Evolutionary conservation across 2,329 filamentous ascomycete genomes (phyloP).

Genomic region (Diplodia mutila): DNA sequence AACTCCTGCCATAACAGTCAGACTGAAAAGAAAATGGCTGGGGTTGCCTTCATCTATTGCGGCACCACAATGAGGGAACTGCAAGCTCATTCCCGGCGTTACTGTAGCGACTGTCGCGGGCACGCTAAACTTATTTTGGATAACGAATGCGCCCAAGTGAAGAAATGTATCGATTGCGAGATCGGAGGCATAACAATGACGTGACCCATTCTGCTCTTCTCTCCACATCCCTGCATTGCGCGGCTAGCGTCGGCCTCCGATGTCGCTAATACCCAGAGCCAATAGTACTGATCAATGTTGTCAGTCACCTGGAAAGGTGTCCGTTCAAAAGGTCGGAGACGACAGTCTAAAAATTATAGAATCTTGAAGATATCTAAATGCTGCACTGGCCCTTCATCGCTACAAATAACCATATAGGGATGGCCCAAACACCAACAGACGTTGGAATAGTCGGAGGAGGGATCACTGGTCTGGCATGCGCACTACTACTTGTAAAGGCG

Average conservation of each 20-base stretch:
- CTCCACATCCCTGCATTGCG: no score
- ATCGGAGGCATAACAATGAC: not conserved
- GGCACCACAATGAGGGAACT: no score
- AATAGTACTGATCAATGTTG: not conserved
- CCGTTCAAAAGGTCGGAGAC: not conserved
- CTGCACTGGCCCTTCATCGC: no score
- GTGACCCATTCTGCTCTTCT: not conserved
- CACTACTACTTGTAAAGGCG: not conserved
- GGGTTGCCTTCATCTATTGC: no score
- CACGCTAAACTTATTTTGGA: not conserved
- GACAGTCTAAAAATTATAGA: not conserved
- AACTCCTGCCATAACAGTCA: no score
- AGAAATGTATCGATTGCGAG: not conserved
- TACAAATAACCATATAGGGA: not conserved
- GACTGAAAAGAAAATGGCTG: no score
- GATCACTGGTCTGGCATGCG: not conserved
- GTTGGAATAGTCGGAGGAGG: not conserved
- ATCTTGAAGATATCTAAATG: no score
- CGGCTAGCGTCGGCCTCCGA: not conserved
- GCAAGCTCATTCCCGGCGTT: no score
- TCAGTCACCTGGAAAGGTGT: not conserved
- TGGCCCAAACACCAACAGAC: not conserved
- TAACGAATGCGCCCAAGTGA: not conserved
- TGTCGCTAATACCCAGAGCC: not conserved
- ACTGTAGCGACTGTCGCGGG: no score